Percentiles rank a stretch among this genome's conserved stretches.
phyloP scores from a whole-genome alignment of 2,329 filamentous ascomycete species.

The Leptodontidium sp. region DNA sequence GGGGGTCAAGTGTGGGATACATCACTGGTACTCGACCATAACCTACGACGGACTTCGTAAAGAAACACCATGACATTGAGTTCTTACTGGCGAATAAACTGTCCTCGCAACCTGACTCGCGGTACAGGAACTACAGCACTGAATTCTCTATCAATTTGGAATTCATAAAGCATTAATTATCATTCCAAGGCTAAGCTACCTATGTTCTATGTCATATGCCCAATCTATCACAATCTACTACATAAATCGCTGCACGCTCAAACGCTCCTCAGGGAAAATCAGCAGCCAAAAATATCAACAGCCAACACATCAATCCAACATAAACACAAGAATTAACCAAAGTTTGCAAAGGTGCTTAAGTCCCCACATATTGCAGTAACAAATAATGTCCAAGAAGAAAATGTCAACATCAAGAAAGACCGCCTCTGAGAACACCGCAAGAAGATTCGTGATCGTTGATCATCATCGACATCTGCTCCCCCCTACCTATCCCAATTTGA shows the following conservation, averaged over 20 bases:
- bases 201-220: neutral
- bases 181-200: neutral
- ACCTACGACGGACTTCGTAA: no score
- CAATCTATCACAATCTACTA: constrained; percentile 7
- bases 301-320: neutral
- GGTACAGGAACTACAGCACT: no score
- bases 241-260: constrained; percentile 12
- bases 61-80: no score
- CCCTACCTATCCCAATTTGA: neutral
- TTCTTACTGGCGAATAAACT: no score
- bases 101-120: no score
- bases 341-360: neutral
- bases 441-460: constrained; percentile 23
- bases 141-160: no score
- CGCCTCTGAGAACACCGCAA: constrained; percentile 15
- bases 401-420: constrained; percentile 1
- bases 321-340: neutral
- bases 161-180: constrained; percentile 1
- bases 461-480: constrained; percentile 13
- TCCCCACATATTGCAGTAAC: neutral
- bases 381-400: constrained; percentile 1
- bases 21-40: no score
- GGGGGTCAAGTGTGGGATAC: no score
- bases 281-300: neutral
- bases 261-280: neutral